A percentile compares a stretch with the other conserved stretches of the same genome.
Conservation (phyloP, 176 grass and related monocot genomes). For the Puccinellia tenuiflora region DNA sequence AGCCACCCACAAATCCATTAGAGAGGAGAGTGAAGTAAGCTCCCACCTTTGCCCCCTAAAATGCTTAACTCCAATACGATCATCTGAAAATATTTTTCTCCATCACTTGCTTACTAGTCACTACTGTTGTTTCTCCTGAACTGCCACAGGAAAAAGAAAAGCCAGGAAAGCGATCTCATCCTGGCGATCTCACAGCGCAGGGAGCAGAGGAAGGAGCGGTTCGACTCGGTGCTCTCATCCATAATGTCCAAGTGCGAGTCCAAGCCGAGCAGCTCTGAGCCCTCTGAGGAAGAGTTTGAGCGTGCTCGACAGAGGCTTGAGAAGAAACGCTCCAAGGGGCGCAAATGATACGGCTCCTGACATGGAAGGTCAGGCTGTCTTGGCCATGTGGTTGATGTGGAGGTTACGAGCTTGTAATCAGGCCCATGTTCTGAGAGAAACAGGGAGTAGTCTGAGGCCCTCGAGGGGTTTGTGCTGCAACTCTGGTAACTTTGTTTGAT, state of each 20-base stretch:
- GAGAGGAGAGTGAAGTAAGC: slow-evolving; percentile 76
- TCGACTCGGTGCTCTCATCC: slow-evolving; percentile 73
- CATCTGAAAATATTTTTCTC: neutral
- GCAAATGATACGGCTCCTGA: slow-evolving; percentile 10
- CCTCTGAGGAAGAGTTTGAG: slow-evolving; percentile 82
- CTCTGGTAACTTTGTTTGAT: neutral
- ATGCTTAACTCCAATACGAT: neutral
- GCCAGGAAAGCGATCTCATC: slow-evolving; percentile 48
- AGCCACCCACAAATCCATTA: slow-evolving; percentile 82
- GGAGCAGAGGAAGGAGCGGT: slow-evolving; percentile 55
- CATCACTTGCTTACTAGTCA: neutral
- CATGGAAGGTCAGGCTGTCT: neutral
- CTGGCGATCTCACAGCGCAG: slow-evolving; percentile 58
- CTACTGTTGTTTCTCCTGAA: neutral
- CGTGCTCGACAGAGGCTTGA: slow-evolving; percentile 61
- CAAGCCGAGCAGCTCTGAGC: slow-evolving; percentile 46
- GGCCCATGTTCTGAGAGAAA: neutral
- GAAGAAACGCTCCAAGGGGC: slow-evolving; percentile 34
- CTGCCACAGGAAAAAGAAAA: slow-evolving; percentile 49
- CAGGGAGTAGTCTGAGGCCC: neutral
- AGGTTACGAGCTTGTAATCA: neutral
- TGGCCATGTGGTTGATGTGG: neutral
- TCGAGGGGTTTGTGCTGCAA: neutral
- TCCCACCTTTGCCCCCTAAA: neutral
- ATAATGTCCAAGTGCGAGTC: slow-evolving; percentile 67